Conservation (phyloP, 495 filamentous ascomycete species). For the Tuber borchii region DNA sequence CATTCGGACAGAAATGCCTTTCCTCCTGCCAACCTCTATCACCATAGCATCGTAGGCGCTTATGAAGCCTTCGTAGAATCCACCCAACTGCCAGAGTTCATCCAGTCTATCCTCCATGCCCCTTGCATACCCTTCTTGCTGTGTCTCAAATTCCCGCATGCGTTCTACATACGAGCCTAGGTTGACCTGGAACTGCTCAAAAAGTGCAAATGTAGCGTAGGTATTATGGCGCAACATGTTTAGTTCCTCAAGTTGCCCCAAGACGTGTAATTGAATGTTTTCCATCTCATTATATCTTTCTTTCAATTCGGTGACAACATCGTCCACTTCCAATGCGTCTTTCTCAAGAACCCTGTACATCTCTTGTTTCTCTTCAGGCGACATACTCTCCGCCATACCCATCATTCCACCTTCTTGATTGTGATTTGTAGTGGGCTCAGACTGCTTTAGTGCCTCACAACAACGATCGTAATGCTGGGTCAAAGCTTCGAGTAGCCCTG, state of each 20-base stretch:
- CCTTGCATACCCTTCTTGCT: conserved; percentile 69
- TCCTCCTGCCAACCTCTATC: conserved; percentile 71
- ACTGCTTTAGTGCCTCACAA: conserved; percentile 82
- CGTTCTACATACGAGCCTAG: conserved; percentile 63
- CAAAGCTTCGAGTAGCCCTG: conserved; percentile 68
- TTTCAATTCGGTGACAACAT: conserved; percentile 77
- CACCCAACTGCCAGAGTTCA: conserved; percentile 64
- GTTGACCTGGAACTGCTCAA: conserved; percentile 61
- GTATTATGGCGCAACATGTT: conserved; percentile 48
- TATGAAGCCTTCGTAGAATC: conserved; percentile 77
- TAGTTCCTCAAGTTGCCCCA: conserved; percentile 54
- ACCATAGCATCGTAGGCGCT: conserved; percentile 76
- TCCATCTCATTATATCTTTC: conserved; percentile 74
- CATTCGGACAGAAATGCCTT: conserved; percentile 62
- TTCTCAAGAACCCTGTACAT: conserved; percentile 76
- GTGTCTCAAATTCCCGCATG: conserved; percentile 60
- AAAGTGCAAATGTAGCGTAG: conserved; percentile 55
- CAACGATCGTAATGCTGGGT: conserved; percentile 93
- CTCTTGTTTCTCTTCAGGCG: conserved; percentile 66
- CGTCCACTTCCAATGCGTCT: conserved; percentile 80
- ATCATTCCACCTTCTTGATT: conserved; percentile 55
- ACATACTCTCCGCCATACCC: conserved; percentile 62
- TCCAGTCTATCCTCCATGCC: conserved; percentile 59
- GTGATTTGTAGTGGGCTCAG: conserved; percentile 65
- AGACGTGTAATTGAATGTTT: conserved; percentile 52